phyloP scores from a whole-genome alignment of 2,329 filamentous ascomycete genomes.

The Microcera coccophila region DNA sequence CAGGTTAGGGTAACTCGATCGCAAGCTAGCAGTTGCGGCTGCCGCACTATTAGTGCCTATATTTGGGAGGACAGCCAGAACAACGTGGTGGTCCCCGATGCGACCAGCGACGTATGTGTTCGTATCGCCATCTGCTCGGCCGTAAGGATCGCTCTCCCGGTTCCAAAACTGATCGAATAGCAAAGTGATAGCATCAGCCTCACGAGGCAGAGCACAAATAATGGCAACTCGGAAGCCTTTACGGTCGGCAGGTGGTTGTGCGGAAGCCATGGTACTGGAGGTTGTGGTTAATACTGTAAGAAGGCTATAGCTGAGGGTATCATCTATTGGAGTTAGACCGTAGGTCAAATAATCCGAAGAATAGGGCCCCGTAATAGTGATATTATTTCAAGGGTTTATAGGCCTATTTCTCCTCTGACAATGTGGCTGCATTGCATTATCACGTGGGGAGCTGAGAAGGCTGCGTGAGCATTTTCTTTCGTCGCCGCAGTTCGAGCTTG shows the following conservation, averaged over 20 bases:
- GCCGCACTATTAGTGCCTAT: conserved; percentile 31
- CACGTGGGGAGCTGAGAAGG: background rate
- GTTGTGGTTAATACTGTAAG: background rate
- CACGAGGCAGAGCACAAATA: conserved; percentile 25
- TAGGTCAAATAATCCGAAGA: too few relatives aligned
- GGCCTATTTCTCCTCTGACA: too few relatives aligned
- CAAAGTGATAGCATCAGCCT: conserved; percentile 21
- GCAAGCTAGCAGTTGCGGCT: conserved; percentile 24
- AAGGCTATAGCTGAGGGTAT: background rate
- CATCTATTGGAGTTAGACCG: too few relatives aligned
- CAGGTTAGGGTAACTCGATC: conserved; percentile 32
- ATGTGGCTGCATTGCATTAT: background rate
- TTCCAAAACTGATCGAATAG: conserved; percentile 29
- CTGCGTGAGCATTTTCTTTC: background rate
- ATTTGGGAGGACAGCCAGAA: conserved; percentile 25
- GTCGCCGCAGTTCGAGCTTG: background rate
- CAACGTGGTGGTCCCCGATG: conserved; percentile 26
- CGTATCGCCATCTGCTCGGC: conserved; percentile 21
- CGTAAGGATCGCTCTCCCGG: conserved; percentile 11
- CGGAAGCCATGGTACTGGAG: background rate
- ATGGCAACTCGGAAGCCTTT: conserved; percentile 18
- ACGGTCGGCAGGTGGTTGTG: background rate
- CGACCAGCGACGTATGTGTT: conserved; percentile 31
- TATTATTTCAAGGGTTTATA: too few relatives aligned
- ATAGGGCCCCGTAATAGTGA: too few relatives aligned